Evolutionary conservation across 768 basidiomycete genomes (phyloP).

Genomic region (Amanita jacksonii): DNA sequence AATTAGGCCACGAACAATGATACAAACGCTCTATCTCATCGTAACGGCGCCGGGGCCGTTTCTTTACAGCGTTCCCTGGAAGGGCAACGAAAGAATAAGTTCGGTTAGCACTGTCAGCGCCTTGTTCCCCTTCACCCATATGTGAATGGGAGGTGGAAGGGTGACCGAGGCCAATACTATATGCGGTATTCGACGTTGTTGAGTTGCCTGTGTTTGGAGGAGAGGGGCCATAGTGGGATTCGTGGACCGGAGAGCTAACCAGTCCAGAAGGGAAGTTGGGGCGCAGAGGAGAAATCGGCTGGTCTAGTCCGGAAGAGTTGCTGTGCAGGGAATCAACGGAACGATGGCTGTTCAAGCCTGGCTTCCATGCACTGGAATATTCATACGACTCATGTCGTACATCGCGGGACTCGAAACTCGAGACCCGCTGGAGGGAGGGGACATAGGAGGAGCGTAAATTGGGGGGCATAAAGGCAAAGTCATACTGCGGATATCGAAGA

Average conservation of each 20-base stretch:
- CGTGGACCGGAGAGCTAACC: slow-evolving; percentile 26
- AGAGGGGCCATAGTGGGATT: slow-evolving; percentile 49
- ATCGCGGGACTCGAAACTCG: slow-evolving; percentile 36
- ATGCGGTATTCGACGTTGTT: slow-evolving; percentile 34
- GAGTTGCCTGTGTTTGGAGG: slow-evolving; percentile 57
- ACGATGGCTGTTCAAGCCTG: slow-evolving; percentile 22
- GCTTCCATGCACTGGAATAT: slow-evolving; percentile 28
- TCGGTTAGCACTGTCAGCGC: slow-evolving; percentile 34
- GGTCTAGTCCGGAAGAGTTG: slow-evolving; percentile 28
- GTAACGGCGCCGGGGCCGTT: slow-evolving; percentile 76
- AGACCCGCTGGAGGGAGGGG: slow-evolving; percentile 37
- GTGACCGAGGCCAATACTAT: slow-evolving; percentile 17
- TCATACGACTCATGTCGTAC: slow-evolving; percentile 29
- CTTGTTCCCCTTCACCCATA: slow-evolving; percentile 11
- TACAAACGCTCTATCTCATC: slow-evolving; percentile 96
- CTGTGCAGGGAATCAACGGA: slow-evolving; percentile 22
- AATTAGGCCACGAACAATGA: slow-evolving; percentile 71
- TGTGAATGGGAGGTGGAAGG: slow-evolving; percentile 19
- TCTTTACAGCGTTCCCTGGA: slow-evolving; percentile 73
- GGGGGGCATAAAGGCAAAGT: slow-evolving; percentile 27
- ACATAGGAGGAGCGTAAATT: slow-evolving; percentile 27
- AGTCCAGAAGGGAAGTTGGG: slow-evolving; percentile 39
- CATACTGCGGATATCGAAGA: slow-evolving; percentile 32
- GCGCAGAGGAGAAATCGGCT: slow-evolving; percentile 46
- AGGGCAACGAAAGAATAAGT: slow-evolving; percentile 78